Evolutionary conservation across 805 yeast species (phyloP), one percentile per base, ranked within the genome.

Genomic region (Wickerhamomyces kurtzmanii): DNA sequence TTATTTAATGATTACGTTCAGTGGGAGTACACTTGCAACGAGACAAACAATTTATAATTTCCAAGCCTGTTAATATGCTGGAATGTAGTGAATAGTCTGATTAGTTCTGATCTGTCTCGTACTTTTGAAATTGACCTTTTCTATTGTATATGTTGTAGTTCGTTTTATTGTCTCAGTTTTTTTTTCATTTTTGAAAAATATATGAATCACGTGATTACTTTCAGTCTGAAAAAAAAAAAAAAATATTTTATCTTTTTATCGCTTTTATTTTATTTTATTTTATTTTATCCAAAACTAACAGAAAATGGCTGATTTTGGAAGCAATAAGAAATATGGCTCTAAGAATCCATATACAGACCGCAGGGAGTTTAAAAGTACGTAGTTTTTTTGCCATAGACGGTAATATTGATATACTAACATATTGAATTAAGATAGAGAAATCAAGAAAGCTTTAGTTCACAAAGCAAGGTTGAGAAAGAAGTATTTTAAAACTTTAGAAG

Each of bases 391-490:
- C 15, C 20, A 24, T 24, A 21, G 12, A 20, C 7, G 12, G 17
- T 11, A 15, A 21, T 6, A 17, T 18, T 14, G 20, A 10, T 26
- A n/a, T n/a, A n/a, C n/a, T n/a, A n/a, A n/a, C 17, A 30, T 31
- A 59, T 45, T 31, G 58, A 49, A 23, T 42, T 43, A 43, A 46
- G 62, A 58, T 12, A 66, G 70, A 30, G 96, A 85, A 34, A 87
- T 87, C 43, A 77, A 79, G 43, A 70, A 67, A 45, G 78, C 91
- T 9, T 65, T 87, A 38, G 68, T 71, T 0, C 93, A 85, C 45
- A 70, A 85, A 36, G 83, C 95, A 10, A 68, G 91, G 43, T 66
- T 87, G 39, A 72, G 84, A 59, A 82, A 77, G 51, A 75, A 71
- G 27, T 87, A 87, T 47, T 75, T 83, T 61, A 85, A 86, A 50